phyloP scores from a whole-genome alignment of 495 filamentous ascomycete genomes.

The Trichoderma erinaceum region DNA sequence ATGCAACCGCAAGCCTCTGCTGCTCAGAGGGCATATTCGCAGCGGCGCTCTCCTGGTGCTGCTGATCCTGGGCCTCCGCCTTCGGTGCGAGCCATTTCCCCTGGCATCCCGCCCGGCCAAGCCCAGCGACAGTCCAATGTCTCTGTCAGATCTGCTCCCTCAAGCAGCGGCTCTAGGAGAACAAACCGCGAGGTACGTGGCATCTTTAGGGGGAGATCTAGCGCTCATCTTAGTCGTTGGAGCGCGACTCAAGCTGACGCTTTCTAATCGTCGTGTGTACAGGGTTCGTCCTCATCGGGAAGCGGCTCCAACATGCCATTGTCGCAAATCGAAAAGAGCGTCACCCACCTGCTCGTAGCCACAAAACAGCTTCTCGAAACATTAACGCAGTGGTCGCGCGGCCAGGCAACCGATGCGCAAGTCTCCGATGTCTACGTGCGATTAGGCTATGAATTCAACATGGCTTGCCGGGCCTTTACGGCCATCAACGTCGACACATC shows the following conservation, averaged over 20 bases:
- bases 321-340: constrained; percentile 95
- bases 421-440: constrained; percentile 98
- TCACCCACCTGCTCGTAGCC: constrained; percentile 93
- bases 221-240: not conserved
- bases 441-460: constrained; percentile 96
- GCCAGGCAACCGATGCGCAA: constrained; percentile 81
- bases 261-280: not conserved
- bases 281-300: constrained; percentile 2
- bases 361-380: constrained; percentile 98
- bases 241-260: constrained; percentile 12
- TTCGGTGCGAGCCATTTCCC: constrained; percentile 62
- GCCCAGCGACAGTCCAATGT: constrained; percentile 31
- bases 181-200: constrained; percentile 39
- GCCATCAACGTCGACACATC: constrained; percentile 91
- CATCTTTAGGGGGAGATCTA: not conserved
- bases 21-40: constrained; percentile 16
- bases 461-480: constrained; percentile 92
- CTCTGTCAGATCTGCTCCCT: constrained; percentile 28
- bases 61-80: constrained; percentile 34
- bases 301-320: constrained; percentile 48
- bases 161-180: constrained; percentile 21
- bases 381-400: constrained; percentile 92
- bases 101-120: constrained; percentile 47
- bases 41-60: constrained; percentile 35
- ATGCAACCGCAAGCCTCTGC: constrained; percentile 7